Conservation (phyloP, 2,329 filamentous ascomycete species). For the Colletotrichum agaves region DNA sequence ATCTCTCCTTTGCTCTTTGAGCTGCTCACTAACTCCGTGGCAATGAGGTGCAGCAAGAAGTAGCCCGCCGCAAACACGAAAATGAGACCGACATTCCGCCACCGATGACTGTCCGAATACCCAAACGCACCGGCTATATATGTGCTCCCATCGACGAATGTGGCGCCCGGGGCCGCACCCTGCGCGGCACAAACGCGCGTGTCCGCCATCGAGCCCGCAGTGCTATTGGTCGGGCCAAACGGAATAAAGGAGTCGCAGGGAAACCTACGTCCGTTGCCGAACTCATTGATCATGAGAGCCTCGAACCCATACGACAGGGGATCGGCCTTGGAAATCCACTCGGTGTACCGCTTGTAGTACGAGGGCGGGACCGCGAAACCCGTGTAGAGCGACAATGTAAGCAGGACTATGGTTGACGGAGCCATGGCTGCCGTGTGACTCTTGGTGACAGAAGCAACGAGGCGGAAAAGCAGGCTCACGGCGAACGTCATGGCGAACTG, state of each 20-base stretch:
- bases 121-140: constrained; percentile 26
- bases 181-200: constrained; percentile 22
- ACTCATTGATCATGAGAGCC: constrained; percentile 34
- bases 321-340: constrained; percentile 28
- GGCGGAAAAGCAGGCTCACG: constrained; percentile 72
- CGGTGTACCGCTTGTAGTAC: constrained; percentile 22
- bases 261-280: constrained; percentile 24
- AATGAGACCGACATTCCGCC: constrained; percentile 31
- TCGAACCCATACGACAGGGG: constrained; percentile 34
- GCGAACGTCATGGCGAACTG: constrained; percentile 68
- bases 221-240: constrained; percentile 38
- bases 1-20: constrained; percentile 26
- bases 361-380: constrained; percentile 32
- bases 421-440: constrained; percentile 44
- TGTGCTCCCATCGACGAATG: constrained; percentile 14
- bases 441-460: constrained; percentile 72
- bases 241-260: constrained; percentile 26
- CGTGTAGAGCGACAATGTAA: constrained; percentile 21
- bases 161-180: constrained; percentile 11
- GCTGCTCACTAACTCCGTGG: constrained; percentile 25
- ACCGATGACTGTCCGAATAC: constrained; percentile 17
- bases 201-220: not conserved
- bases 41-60: constrained; percentile 24
- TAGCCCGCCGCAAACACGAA: constrained; percentile 18
- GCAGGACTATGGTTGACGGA: constrained; percentile 24